Percentiles rank a stretch among this genome's conserved stretches.
Conservation (phyloP, 1,284 basidiomycete genomes). For the Pseudozyma tsukubaensis region DNA sequence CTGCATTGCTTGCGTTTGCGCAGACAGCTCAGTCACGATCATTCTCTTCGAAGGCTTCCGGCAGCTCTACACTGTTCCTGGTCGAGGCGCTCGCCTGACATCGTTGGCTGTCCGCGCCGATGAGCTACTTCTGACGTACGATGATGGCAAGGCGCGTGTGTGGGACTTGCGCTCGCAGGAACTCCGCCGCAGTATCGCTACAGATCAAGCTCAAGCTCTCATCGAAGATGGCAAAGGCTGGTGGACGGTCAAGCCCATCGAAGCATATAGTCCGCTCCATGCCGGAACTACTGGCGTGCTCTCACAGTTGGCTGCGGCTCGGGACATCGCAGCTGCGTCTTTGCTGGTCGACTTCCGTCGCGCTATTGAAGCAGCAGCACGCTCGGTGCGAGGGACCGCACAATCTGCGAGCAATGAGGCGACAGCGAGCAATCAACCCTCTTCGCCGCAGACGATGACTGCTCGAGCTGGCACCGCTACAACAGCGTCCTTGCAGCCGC, state of each 20-base stretch:
- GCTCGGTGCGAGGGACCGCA: slow-evolving; percentile 20
- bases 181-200: slow-evolving; percentile 83
- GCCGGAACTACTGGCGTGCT: slow-evolving; percentile 54
- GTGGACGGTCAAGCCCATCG: slow-evolving; percentile 44
- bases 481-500: slow-evolving; percentile 6
- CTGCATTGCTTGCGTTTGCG: slow-evolving; percentile 79
- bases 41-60: slow-evolving; percentile 77
- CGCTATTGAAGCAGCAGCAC: slow-evolving; percentile 60
- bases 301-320: slow-evolving; percentile 43
- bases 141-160: slow-evolving; percentile 80
- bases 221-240: slow-evolving; percentile 71
- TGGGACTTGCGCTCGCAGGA: slow-evolving; percentile 90
- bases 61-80: slow-evolving; percentile 82
- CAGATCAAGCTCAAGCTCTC: slow-evolving; percentile 81
- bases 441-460: not conserved
- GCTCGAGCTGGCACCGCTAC: slow-evolving; percentile 4
- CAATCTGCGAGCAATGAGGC: slow-evolving; percentile 8
- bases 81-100: slow-evolving; percentile 74
- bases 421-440: not conserved
- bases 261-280: slow-evolving; percentile 31
- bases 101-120: slow-evolving; percentile 77
- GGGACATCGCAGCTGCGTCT: slow-evolving; percentile 29
- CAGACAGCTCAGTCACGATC: slow-evolving; percentile 84
- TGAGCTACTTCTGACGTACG: slow-evolving; percentile 82
- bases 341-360: slow-evolving; percentile 60